A percentile compares a stretch with the other conserved stretches of the same genome.
Conservation (phyloP, 2,329 filamentous ascomycete genomes). For the Fusarium scirpi region DNA sequence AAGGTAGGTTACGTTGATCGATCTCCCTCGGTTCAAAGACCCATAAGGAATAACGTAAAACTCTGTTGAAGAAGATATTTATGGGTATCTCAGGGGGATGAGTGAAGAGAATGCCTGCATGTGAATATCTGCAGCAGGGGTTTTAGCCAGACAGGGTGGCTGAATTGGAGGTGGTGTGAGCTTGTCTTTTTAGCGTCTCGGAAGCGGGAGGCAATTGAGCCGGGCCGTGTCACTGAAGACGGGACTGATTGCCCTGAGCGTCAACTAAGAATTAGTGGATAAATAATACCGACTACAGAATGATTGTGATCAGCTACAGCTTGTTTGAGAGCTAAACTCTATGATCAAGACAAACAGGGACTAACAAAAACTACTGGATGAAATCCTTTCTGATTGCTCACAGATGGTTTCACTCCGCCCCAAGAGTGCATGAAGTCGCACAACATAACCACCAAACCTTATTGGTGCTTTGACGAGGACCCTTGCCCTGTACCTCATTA, state of each 20-base stretch:
- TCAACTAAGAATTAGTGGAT: background rate
- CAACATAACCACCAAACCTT: background rate
- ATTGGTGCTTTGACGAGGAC: background rate
- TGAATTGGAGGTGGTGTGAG: background rate
- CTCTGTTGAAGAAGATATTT: background rate
- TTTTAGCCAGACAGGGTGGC: too few relatives aligned
- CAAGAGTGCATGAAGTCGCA: background rate
- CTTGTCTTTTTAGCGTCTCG: background rate
- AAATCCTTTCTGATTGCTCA: constrained; percentile 1
- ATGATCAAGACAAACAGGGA: background rate
- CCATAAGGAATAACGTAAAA: background rate
- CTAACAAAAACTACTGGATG: background rate
- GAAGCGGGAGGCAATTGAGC: background rate
- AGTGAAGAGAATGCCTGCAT: background rate
- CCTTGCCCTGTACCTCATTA: background rate
- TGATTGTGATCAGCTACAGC: background rate
- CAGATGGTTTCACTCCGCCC: background rate
- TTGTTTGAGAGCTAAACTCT: background rate
- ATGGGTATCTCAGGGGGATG: background rate
- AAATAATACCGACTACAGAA: background rate
- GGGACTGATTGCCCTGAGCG: background rate
- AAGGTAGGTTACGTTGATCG: constrained; percentile 3
- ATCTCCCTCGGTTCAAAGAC: constrained; percentile 1
- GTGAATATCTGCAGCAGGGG: constrained; percentile 1
- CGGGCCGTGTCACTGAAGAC: background rate